Base-by-base conservation (phyloP, 2,329 filamentous ascomycete genomes). In the Aspergillus versicolor region DNA sequence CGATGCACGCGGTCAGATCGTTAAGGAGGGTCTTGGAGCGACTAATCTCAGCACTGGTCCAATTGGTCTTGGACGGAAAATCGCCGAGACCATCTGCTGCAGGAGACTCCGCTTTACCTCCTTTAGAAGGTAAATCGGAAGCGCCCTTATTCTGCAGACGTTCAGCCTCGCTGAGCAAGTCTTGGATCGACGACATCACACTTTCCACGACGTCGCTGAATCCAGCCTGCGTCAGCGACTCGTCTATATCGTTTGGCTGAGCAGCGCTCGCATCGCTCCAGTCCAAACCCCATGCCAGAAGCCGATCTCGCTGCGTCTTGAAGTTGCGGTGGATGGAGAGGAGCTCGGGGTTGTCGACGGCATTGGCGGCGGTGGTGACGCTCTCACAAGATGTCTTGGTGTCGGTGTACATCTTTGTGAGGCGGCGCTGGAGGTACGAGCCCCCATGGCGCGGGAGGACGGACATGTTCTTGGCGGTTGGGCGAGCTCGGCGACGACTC, bases 251-350 rank as follows among this genome's bases (percentile, higher is more conserved):
- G 63, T 81, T 83, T 57, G 82, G 79, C 52, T 79, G 74, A 15
- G 77, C 79, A 59, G 80, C 81, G 63, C 79, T 81, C 58, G 82
- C 84, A 67, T 87, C 85, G 70, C 80, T 85, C 85, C 85, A 88
- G 68, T 87, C 83, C 57, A 87, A 73, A 46, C 85, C 85, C 85
- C 85, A 88, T 32, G 84, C 81, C 41, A 87, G 79, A 47, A 88
- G 74, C 19, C 85, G 76, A 68, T 88, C 84, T 67, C 85, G 84
- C 66, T 88, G 85, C 53, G 84, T 85, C 57, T 83, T 78, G 65
- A 85, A 85, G 63, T 83, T 84, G 57, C 81, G 80, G 62, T 86
- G 81, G 38, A 87, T 74, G 27, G 80, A 78, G 22, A 81, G 77
- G 12, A 84, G 77, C 56, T 86, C 82, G 34, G 81, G 82, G 52